phyloP scores from a whole-genome alignment of 306 rosid genomes.

The Rubus idaeus region DNA sequence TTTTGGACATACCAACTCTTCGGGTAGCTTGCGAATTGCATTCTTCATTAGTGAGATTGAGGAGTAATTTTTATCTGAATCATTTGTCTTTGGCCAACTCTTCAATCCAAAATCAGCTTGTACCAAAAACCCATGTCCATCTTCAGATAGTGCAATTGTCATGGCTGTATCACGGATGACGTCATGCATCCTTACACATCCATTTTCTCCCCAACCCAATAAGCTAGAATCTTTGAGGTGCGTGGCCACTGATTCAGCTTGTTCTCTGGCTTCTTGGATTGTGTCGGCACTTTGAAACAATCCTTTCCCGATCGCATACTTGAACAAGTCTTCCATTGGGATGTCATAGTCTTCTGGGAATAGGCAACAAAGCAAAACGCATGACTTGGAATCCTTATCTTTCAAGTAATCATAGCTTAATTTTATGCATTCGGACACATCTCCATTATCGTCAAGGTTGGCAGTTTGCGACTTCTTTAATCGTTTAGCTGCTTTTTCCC shows the following conservation, averaged over 20 bases:
- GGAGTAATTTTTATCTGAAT: not conserved
- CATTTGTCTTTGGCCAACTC: not conserved
- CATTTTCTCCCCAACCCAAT: not conserved
- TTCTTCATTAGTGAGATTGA: not conserved
- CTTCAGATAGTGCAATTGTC: not conserved
- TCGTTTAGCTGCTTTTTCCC: not conserved
- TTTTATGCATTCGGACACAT: not conserved
- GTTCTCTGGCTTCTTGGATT: not conserved
- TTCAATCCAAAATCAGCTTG: no score
- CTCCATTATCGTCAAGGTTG: not conserved
- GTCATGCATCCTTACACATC: not conserved
- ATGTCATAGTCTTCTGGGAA: not conserved
- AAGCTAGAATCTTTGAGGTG: not conserved
- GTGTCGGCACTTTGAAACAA: not conserved
- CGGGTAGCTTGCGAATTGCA: not conserved
- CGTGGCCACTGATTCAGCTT: not conserved
- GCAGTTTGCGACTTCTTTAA: not conserved
- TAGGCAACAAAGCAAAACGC: not conserved
- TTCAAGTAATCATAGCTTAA: not conserved
- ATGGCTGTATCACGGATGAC: not conserved
- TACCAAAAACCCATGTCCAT: not conserved
- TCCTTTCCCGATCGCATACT: not conserved
- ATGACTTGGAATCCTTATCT: not conserved
- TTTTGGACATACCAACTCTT: not conserved
- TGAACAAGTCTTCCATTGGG: not conserved